phyloP scores from a whole-genome alignment of 148 eudicot genomes.

The Fagopyrum homotropicum region DNA sequence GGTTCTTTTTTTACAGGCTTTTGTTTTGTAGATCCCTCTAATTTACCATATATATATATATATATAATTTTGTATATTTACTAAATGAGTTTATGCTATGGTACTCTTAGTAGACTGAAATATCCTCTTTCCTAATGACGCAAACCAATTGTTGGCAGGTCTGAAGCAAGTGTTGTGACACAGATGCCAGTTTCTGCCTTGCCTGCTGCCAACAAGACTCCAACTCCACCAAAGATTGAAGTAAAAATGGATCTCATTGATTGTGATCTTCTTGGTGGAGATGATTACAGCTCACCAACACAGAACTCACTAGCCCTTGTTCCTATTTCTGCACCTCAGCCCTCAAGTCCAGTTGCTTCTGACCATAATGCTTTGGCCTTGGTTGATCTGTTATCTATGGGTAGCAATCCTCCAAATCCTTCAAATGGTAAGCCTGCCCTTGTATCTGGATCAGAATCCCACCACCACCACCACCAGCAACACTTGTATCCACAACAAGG shows the following conservation, averaged over 20 bases:
- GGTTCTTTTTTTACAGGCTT: too few species aligned
- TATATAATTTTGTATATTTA: too few species aligned
- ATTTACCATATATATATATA: too few species aligned
- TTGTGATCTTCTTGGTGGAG: constrained; percentile 49
- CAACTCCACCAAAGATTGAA: constrained; percentile 35
- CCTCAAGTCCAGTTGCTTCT: constrained; percentile 53
- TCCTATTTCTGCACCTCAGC: constrained; percentile 59
- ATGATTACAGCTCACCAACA: constrained; percentile 52
- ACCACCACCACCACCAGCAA: constrained; percentile 48
- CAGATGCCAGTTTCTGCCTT: constrained; percentile 29
- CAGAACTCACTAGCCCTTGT: constrained; percentile 67
- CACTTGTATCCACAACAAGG: constrained; percentile 40
- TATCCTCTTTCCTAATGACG: too few species aligned
- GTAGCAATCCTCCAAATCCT: constrained; percentile 20
- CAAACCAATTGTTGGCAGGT: constrained; percentile 27
- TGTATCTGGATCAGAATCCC: constrained; percentile 18
- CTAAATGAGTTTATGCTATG: too few species aligned
- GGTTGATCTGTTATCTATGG: constrained; percentile 61
- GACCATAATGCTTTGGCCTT: constrained; percentile 83
- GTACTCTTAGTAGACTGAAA: too few species aligned
- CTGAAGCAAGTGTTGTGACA: constrained; percentile 30
- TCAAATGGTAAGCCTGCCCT: constrained; percentile 25
- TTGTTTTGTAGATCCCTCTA: too few species aligned
- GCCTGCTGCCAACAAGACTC: constrained; percentile 39
- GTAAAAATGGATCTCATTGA: constrained; percentile 77